These are phyloP conservation scores for Aureobasidium lini DNA, from an alignment of 2,329 filamentous ascomycete species.

Conservation along the genomic window DNA sequence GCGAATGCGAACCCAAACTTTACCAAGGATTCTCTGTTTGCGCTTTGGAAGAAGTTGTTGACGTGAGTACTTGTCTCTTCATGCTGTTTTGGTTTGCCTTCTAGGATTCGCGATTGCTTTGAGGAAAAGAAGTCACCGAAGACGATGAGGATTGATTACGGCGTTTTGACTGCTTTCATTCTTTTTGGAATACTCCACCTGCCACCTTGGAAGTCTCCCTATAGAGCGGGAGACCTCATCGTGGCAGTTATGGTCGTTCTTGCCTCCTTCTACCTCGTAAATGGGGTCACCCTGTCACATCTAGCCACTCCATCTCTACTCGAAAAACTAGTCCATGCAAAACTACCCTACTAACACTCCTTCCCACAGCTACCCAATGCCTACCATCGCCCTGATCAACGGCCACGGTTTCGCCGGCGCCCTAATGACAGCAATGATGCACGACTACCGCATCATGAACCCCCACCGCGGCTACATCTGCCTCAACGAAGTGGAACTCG, in stretches of 20 bases:
- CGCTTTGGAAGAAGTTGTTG: slow-evolving; percentile 57
- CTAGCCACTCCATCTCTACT: neutral
- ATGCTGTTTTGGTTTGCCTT: neutral
- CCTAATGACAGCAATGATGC: slow-evolving; percentile 74
- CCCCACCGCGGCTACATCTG: slow-evolving; percentile 64
- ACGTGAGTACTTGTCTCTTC: slow-evolving; percentile 35
- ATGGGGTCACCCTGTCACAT: neutral
- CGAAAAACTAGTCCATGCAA: neutral
- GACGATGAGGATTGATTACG: no score
- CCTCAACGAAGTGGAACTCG: slow-evolving; percentile 75
- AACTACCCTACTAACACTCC: neutral
- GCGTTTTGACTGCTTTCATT: no score
- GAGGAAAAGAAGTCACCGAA: no score
- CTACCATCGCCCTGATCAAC: slow-evolving; percentile 70
- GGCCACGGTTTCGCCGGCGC: slow-evolving; percentile 73
- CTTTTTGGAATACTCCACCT: neutral
- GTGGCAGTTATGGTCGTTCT: neutral
- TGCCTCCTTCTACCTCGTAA: neutral
- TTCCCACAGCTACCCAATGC: slow-evolving; percentile 60
- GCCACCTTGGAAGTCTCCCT: no score
- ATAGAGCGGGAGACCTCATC: neutral
- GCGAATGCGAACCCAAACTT: slow-evolving; percentile 53
- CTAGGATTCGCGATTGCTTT: no score
- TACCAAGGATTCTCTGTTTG: slow-evolving; percentile 54
- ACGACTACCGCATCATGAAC: slow-evolving; percentile 76